Conservation (phyloP, 2,329 filamentous ascomycete species). For the Alternaria viburni region DNA sequence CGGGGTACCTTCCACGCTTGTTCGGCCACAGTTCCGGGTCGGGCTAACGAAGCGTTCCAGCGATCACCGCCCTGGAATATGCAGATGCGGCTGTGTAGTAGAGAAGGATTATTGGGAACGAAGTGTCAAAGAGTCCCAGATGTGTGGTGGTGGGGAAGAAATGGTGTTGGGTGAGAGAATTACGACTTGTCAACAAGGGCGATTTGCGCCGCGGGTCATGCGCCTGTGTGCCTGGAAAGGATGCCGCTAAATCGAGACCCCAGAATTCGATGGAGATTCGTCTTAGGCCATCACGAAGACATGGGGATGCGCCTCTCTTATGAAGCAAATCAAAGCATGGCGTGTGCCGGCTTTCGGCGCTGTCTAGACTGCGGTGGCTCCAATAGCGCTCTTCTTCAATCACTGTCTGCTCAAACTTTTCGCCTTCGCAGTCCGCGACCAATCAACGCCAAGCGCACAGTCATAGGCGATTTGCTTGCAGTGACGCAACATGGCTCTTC, state of each 20-base stretch:
- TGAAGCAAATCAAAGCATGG: conserved; percentile 1
- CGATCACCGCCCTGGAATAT: conserved; percentile 1
- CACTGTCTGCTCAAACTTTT: conserved; percentile 14
- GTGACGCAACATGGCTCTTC: conserved; percentile 10
- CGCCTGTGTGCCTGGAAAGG: conserved; percentile 4
- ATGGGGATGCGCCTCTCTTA: conserved; percentile 9
- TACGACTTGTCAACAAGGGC: conserved; percentile 4
- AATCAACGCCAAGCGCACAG: conserved; percentile 22
- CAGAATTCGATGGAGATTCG: conserved; percentile 3
- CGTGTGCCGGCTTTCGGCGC: conserved; percentile 1
- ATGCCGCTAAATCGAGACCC: conserved; percentile 11
- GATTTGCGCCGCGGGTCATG: conserved; percentile 11
- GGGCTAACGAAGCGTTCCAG: neutral
- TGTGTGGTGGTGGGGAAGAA: neutral
- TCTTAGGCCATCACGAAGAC: conserved; percentile 1
- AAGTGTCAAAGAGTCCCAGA: neutral
- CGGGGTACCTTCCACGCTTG: conserved; percentile 8
- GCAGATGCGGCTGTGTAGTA: neutral
- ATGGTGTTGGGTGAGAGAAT: neutral
- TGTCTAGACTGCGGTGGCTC: conserved; percentile 2
- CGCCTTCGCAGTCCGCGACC: conserved; percentile 13
- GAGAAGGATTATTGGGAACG: neutral
- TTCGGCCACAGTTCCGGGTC: conserved; percentile 16
- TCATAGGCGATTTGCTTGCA: conserved; percentile 12
- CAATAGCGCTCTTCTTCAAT: conserved; percentile 14